A percentile compares a stretch with the other conserved stretches of the same genome.
These are phyloP conservation scores for Boletus mariae DNA, from an alignment of 1,284 basidiomycete genomes.

Conservation along the genomic window DNA sequence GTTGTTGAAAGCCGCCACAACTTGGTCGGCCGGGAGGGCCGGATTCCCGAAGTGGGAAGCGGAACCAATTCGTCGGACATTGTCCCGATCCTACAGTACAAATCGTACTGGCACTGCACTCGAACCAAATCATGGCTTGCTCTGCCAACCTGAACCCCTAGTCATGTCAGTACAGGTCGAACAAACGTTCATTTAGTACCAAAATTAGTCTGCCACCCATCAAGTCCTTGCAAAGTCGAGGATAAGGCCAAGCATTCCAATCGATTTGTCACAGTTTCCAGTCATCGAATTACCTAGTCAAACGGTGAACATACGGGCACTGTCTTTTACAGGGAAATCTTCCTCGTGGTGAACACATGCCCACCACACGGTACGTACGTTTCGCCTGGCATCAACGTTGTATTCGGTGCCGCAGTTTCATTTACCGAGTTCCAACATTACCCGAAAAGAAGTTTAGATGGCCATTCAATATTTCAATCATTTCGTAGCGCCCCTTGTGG, in stretches of 20 bases:
- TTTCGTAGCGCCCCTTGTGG: background rate
- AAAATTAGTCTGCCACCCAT: background rate
- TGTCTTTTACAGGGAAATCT: background rate
- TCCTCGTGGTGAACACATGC: constrained; percentile 15
- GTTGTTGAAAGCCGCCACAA: too few relatives aligned
- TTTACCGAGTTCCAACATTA: background rate
- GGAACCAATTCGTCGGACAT: too few relatives aligned
- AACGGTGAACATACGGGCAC: background rate
- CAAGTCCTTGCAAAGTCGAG: background rate
- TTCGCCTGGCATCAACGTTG: constrained; percentile 10
- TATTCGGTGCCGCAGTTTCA: constrained; percentile 24
- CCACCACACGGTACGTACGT: constrained; percentile 10
- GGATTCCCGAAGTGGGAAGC: too few relatives aligned
- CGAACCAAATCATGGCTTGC: background rate
- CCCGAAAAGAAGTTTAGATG: background rate
- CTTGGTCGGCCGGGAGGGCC: too few relatives aligned
- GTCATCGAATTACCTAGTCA: background rate
- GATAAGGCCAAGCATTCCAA: background rate
- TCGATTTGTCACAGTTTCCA: background rate
- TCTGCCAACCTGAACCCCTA: background rate
- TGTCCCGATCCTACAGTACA: too few relatives aligned
- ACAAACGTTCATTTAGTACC: background rate
- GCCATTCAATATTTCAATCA: background rate
- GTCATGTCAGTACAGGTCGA: background rate
- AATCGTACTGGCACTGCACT: too few relatives aligned